These are phyloP conservation scores for Zygoascus ofunaensis DNA, from an alignment of 805 yeast species.

Conservation along the genomic window DNA sequence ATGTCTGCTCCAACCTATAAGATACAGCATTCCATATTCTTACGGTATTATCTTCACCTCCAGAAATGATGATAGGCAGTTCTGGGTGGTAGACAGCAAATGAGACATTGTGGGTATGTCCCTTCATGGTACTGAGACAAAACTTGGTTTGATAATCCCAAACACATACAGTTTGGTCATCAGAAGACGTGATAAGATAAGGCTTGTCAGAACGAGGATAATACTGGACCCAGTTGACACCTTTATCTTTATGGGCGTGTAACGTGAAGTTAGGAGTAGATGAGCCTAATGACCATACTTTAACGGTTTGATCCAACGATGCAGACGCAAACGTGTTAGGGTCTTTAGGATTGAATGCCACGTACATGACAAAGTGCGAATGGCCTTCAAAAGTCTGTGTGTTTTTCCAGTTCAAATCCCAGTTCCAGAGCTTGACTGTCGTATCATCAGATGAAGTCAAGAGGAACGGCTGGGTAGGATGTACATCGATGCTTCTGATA, in stretches of 20 bases:
- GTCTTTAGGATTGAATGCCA: slow-evolving; percentile 95
- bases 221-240: slow-evolving; percentile 93
- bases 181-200: slow-evolving; percentile 82
- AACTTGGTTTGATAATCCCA: slow-evolving; percentile 98
- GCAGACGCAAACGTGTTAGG: slow-evolving; percentile 97
- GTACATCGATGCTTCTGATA: slow-evolving; percentile 86
- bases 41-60: slow-evolving; percentile 92
- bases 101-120: slow-evolving; percentile 89
- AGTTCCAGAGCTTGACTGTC: slow-evolving; percentile 89
- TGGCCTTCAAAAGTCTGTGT: slow-evolving; percentile 94
- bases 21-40: slow-evolving; percentile 94
- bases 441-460: slow-evolving; percentile 88
- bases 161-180: slow-evolving; percentile 77
- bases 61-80: slow-evolving; percentile 86
- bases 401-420: slow-evolving; percentile 89
- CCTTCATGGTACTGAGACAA: slow-evolving; percentile 87
- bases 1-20: slow-evolving; percentile 83
- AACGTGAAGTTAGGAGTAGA: slow-evolving; percentile 83
- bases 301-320: slow-evolving; percentile 91
- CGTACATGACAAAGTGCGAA: slow-evolving; percentile 87
- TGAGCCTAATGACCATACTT: slow-evolving; percentile 91
- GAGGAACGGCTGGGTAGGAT: slow-evolving; percentile 84
- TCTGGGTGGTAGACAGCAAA: slow-evolving; percentile 98
- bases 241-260: slow-evolving; percentile 82
- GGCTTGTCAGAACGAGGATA: slow-evolving; percentile 98